Base-by-base conservation (phyloP, 495 filamentous ascomycete species). In the Rostrohypoxylon terebratum region DNA sequence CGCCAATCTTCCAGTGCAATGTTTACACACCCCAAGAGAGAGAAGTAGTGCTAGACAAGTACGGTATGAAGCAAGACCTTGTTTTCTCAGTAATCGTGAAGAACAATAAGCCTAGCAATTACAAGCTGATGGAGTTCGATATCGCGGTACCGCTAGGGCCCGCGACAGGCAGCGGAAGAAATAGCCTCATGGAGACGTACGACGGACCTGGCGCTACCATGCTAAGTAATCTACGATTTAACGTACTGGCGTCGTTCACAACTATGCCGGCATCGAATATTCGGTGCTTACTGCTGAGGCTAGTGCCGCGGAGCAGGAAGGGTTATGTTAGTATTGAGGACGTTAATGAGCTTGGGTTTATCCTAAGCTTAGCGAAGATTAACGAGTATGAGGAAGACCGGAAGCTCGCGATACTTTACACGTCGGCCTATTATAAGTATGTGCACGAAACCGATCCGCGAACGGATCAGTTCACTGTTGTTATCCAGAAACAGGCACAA, bases 181-280 rank as follows among this genome's bases (percentile, higher is more conserved):
- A 62, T 38, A 18, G 14, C 18, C 36, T 72, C 3, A 63, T 62
- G 45, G 18, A 36, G 23, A 51, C 33, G 10, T 63, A 73, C 64
- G 59, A 25, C 2, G 70, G 70, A 18, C 64, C 65, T 1, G 63
- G 70, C 28, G 70, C 63, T 13, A 55, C 53, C 23, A 71, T 71
- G 68, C 48, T 71, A 36, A 71, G 47, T 14, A 65, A 73, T 18
- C 42, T 73, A 20, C 63, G 63, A 21, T 73, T 73, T 64, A 73
- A 68, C 51, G 70, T 73, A 33, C 42, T 67, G 48, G 7, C 20
- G 45, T 21, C 45, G 18, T 21, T 50, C 4, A 23, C 20, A 6
- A 23, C 16, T 4, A 10, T 21, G 4, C 18, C 18, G 1, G 6
- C 23, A 16, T 23, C 4, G 18, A 11, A 21, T 5, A 1, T 50